phyloP scores from a whole-genome alignment of 805 yeast species.

The Pichia membranifaciens region DNA sequence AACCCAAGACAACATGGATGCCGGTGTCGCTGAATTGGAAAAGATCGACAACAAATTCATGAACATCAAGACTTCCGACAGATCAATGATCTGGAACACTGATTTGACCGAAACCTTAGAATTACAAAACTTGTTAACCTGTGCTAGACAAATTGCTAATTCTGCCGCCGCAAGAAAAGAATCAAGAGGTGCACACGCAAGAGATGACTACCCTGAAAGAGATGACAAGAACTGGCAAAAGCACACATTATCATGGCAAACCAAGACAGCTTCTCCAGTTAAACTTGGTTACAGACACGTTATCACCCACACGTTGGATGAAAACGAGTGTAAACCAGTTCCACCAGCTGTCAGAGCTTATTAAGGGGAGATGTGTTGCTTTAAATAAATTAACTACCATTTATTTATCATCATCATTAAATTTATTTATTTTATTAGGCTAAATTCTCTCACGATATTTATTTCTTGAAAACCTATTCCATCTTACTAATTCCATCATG shows the following conservation, averaged over 20 bases:
- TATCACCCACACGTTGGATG: conserved; percentile 78
- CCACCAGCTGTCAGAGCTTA: conserved; percentile 97
- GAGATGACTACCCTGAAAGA: conserved; percentile 96
- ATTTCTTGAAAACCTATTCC: not conserved
- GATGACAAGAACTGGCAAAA: conserved; percentile 98
- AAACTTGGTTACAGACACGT: conserved; percentile 82
- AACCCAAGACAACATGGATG: conserved; percentile 84
- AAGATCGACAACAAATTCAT: conserved; percentile 68
- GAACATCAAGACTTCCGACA: conserved; percentile 82
- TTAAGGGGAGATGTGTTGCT: conserved; percentile 30
- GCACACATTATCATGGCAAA: conserved; percentile 93
- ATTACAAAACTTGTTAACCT: conserved; percentile 90
- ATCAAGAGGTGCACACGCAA: conserved; percentile 99
- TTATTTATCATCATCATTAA: not conserved
- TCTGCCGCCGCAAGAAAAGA: conserved; percentile 94
- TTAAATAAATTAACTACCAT: too few relatives aligned
- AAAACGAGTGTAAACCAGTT: conserved; percentile 85
- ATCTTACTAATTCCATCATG: not conserved
- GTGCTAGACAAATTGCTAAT: conserved; percentile 93
- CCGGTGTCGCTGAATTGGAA: conserved; percentile 77
- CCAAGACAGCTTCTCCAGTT: conserved; percentile 61
- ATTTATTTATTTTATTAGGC: not conserved
- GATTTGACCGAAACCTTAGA: conserved; percentile 95
- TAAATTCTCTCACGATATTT: not conserved
- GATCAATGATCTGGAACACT: conserved; percentile 98